Base-by-base conservation (phyloP, 192 early-diverging fungal genomes). In the Borealophlyctis nickersoniae region DNA sequence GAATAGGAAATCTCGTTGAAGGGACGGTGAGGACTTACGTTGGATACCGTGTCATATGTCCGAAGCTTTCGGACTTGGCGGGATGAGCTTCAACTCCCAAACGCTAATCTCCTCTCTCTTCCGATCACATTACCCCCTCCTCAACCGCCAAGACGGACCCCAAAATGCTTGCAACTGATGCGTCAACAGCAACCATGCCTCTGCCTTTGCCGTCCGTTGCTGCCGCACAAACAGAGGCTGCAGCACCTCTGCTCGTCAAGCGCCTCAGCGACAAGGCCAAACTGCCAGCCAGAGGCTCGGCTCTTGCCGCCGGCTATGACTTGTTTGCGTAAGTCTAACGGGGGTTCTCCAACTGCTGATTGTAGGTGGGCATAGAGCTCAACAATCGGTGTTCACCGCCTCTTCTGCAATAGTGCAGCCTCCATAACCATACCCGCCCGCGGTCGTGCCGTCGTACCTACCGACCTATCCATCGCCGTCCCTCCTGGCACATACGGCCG, bases 401-500 rank as follows among this genome's bases (percentile, higher is more conserved):
- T 67, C 22, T 23, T 13, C 14, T 27, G 2, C 35, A 35, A 11
- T 62, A 73, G 70, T 45, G 73, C 75, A 36, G 66, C 75, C 49
- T 50, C 61, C 49, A 49, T 57, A 28, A 52, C 39, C 2, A 90
- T 99, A 67, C 88, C 89, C 36, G 87, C 92, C n/a, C 83, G 87
- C 36, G 78, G 83, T 11, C 87, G 90, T 36, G 81, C 79, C 7
- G 74, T 96, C 34, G 90, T 96, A 14, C 81, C 85, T 19, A 99
- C 94, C 14, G 97, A 92, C 52, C 76, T 99, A 22, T 79, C 86
- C 33, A 91, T 98, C 61, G 83, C 82, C 34, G 75, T 98, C 13
- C 97, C 97, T 2, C 49, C 62, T 28, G 94, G 94, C 27, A 88
- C 89, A 29, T 99, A 99, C 71, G 97, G 92, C 3, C 90, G 97